Conservation (phyloP, 345 rosid genomes). For the Pistacia atlantica region DNA sequence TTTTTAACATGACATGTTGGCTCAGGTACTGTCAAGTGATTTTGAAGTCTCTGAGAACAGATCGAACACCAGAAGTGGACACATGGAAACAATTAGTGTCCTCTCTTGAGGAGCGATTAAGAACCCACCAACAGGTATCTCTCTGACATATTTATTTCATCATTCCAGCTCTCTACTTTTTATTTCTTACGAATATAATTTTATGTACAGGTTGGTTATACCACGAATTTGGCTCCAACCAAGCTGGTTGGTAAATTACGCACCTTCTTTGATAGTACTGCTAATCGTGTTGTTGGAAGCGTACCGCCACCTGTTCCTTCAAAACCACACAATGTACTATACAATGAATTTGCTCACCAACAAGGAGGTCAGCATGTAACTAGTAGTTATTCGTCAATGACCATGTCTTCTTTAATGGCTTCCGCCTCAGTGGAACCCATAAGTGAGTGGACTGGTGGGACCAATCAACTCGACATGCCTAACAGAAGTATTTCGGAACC, state of each 20-base stretch:
- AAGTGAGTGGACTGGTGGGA: conserved; percentile 51
- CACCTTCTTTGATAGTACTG: conserved; percentile 63
- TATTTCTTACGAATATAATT: conserved; percentile 14
- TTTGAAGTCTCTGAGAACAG: conserved; percentile 61
- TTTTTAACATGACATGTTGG: conserved; percentile 18
- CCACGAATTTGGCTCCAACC: conserved; percentile 56
- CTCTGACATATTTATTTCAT: conserved; percentile 13
- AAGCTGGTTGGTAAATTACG: conserved; percentile 68
- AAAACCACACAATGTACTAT: conserved; percentile 35
- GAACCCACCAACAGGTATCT: conserved; percentile 69
- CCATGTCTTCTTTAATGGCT: conserved; percentile 53
- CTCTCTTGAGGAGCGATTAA: conserved; percentile 74
- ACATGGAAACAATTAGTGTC: conserved; percentile 50
- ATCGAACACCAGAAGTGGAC: conserved; percentile 63
- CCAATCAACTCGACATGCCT: conserved; percentile 40
- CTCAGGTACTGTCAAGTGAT: conserved; percentile 77
- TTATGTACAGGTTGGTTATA: conserved; percentile 58
- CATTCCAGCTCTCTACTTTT: conserved; percentile 9
- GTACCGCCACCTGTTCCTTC: conserved; percentile 66
- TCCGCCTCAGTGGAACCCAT: conserved; percentile 55
- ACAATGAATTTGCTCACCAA: conserved; percentile 40
- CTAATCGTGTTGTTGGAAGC: conserved; percentile 68
- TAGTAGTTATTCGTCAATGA: conserved; percentile 53
- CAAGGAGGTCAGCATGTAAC: conserved; percentile 39
- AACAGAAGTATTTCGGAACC: conserved; percentile 76